These are phyloP conservation scores for Phaeosphaeria sp. DNA, from an alignment of 2,329 filamentous ascomycete species.

Conservation along the genomic window DNA sequence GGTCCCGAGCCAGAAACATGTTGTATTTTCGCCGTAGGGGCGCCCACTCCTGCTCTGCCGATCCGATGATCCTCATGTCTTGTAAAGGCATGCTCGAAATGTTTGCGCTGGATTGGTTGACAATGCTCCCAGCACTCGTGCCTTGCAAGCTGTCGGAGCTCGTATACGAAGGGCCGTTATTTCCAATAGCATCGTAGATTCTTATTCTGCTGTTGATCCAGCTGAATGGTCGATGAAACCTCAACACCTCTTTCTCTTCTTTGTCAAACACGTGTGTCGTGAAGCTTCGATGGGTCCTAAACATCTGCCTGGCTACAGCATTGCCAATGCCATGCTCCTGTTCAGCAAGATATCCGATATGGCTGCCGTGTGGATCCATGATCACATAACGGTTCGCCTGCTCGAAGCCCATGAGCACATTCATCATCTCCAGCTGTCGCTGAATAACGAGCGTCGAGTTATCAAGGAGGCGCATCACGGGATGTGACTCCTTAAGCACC, in stretches of 20 bases:
- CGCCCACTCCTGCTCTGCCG: slow-evolving; percentile 69
- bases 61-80: slow-evolving; percentile 68
- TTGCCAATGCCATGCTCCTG: slow-evolving; percentile 65
- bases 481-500: slow-evolving; percentile 64
- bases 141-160: slow-evolving; percentile 54
- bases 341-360: slow-evolving; percentile 70
- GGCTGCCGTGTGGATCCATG: slow-evolving; percentile 67
- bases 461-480: slow-evolving; percentile 62
- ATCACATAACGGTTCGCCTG: slow-evolving; percentile 72
- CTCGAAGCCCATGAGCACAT: slow-evolving; percentile 69
- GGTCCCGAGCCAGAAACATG: slow-evolving; percentile 64
- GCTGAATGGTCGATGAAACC: slow-evolving; percentile 68
- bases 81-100: slow-evolving; percentile 61
- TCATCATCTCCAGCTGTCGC: slow-evolving; percentile 70
- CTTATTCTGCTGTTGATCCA: slow-evolving; percentile 66
- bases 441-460: slow-evolving; percentile 69
- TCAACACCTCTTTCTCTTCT: slow-evolving; percentile 65
- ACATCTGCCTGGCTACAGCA: slow-evolving; percentile 64
- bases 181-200: slow-evolving; percentile 43
- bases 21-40: slow-evolving; percentile 69
- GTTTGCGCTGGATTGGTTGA: slow-evolving; percentile 55
- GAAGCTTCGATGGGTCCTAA: slow-evolving; percentile 68
- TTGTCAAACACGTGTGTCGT: slow-evolving; percentile 70
- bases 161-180: slow-evolving; percentile 36
- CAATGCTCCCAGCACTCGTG: slow-evolving; percentile 51